phyloP scores from a whole-genome alignment of 192 early-diverging fungal species.

The Powellomyces hirtus region DNA sequence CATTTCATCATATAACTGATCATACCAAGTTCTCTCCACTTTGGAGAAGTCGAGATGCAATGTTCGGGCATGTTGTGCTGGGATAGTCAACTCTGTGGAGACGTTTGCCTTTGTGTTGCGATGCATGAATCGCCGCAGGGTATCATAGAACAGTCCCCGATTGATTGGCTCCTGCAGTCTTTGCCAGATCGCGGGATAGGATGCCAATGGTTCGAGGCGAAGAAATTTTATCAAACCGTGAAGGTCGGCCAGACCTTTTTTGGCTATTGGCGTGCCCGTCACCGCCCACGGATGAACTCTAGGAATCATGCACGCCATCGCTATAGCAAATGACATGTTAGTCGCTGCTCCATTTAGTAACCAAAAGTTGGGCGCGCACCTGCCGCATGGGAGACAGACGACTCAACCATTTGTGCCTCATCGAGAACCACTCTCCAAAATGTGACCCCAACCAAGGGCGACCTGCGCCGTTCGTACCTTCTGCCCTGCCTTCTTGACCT shows the following conservation, averaged over 20 bases:
- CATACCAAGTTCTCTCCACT: constrained; percentile 62
- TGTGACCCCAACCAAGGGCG: constrained; percentile 44
- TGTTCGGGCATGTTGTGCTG: constrained; percentile 46
- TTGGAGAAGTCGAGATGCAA: constrained; percentile 50
- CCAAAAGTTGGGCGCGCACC: no score
- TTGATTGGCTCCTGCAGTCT: background rate
- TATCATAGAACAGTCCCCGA: constrained; percentile 12
- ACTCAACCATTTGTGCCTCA: constrained; percentile 70
- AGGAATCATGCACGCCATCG: constrained; percentile 59
- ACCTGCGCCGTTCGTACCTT: constrained; percentile 36
- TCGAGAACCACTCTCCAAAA: constrained; percentile 67
- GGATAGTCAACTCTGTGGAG: constrained; percentile 51
- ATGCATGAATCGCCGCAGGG: constrained; percentile 45
- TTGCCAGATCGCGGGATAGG: background rate
- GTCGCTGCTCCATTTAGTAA: no score
- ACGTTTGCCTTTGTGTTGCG: constrained; percentile 59
- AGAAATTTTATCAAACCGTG: constrained; percentile 54
- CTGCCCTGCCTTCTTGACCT: constrained; percentile 39
- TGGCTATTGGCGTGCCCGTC: constrained; percentile 58
- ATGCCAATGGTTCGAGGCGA: constrained; percentile 30
- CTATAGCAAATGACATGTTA: constrained; percentile 22
- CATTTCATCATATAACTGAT: constrained; percentile 49
- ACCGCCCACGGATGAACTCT: constrained; percentile 62
- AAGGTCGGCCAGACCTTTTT: constrained; percentile 46
- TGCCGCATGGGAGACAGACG: constrained; percentile 37